phyloP scores from a whole-genome alignment of 768 basidiomycete species.

The Amanita rubescens region DNA sequence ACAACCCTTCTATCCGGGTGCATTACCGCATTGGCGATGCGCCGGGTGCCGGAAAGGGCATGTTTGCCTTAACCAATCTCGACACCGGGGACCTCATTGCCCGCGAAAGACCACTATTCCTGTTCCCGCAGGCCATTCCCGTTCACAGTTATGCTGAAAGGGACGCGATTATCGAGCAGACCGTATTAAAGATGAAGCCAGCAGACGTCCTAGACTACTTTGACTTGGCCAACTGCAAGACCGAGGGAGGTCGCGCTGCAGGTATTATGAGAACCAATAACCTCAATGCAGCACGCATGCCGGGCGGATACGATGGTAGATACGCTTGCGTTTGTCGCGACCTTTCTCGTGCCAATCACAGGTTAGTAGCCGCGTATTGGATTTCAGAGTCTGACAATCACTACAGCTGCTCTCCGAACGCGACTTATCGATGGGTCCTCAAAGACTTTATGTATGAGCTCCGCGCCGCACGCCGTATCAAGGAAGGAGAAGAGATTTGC shows the following conservation, averaged over 20 bases:
- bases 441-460: too few relatives aligned
- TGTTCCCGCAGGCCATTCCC: neutral
- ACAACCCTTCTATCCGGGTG: neutral
- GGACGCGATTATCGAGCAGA: too few relatives aligned
- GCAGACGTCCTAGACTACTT: neutral
- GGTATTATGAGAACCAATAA: neutral
- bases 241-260: neutral
- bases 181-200: neutral
- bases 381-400: neutral
- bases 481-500: too few relatives aligned
- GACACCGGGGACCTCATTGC: constrained; percentile 1
- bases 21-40: neutral
- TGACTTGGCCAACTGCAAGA: neutral
- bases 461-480: too few relatives aligned
- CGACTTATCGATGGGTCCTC: neutral
- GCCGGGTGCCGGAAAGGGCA: constrained; percentile 9
- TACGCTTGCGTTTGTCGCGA: too few relatives aligned
- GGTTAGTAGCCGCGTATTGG: neutral
- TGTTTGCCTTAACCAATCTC: constrained; percentile 4
- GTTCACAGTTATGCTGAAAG: too few relatives aligned
- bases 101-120: neutral
- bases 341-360: neutral
- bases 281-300: too few relatives aligned
- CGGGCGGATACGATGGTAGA: too few relatives aligned
- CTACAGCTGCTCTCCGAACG: neutral